Base-by-base conservation (phyloP, 139 green algal species). In the Closterium sp. region DNA sequence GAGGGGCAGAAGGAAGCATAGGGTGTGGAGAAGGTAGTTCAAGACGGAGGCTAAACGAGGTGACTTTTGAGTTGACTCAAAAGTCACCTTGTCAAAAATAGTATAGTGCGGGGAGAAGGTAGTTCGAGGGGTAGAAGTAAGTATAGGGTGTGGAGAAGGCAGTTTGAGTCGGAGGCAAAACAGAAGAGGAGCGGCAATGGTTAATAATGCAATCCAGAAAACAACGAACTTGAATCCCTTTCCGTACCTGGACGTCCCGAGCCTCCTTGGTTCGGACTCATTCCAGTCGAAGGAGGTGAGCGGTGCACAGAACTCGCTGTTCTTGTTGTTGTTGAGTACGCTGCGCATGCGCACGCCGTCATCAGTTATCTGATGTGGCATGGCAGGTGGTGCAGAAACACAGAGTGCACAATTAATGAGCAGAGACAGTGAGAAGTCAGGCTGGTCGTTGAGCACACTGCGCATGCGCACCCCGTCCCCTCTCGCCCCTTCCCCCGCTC, bases 241-340 rank as follows among this genome's bases (percentile, higher is more conserved):
- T 87, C 29, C 87, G 30, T 79, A 93, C 87, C 86, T 91, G 45
- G 95, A 96, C n/a, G 98, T 99, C 70, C 96, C 98, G 9, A 99
- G 70, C 27, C 96, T 96, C 88, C 96, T 96, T 1, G 97, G 95
- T 90, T 99, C 97, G 4, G 94, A 95, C 87, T 99, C 97, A 92
- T 98, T 99, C 98, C 98, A 99, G 93, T 99, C 98, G 93, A 99
- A 99, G 4, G 97, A 98, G 0, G 98, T 99, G 34, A 99, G 92
- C 9, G 98, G 97, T 7, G 97, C 97, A 32, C 96, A 97, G 90
- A 98, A 99, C 95, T 99, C 97, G 31, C 95, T 97, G 84, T 95
- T 96, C 31, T 94, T 95, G 87, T 95, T 97, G 90, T 97, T 98
- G 94, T 97, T 98, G 2, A 99, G 96, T 31, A 98, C 89, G 32